These are phyloP conservation scores for Oryza glumipatula DNA, from an alignment of 176 grass and related monocot species.

Conservation along the genomic window DNA sequence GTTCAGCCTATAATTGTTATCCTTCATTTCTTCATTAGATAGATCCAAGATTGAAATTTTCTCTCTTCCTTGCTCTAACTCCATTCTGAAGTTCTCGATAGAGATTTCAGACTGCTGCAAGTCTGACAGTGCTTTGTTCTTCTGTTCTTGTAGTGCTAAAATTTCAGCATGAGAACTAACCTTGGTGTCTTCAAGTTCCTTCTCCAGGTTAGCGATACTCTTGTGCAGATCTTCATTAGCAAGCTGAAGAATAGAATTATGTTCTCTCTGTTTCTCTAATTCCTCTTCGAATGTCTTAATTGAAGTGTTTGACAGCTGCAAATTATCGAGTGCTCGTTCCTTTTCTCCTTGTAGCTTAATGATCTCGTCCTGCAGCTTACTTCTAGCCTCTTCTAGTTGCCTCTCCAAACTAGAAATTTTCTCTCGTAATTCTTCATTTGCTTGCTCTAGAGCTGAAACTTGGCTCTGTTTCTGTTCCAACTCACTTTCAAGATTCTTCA, in stretches of 20 bases:
- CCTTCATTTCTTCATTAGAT: conserved; percentile 51
- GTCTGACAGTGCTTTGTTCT: conserved; percentile 46
- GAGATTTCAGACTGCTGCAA: conserved; percentile 40
- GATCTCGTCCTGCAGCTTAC: conserved; percentile 37
- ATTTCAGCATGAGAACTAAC: conserved; percentile 39
- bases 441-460: conserved; percentile 48
- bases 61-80: conserved; percentile 47
- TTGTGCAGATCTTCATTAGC: conserved; percentile 46
- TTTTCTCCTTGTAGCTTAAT: conserved; percentile 40
- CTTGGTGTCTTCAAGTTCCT: conserved; percentile 36
- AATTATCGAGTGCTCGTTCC: conserved; percentile 24
- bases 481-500: conserved; percentile 47
- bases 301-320: conserved; percentile 45
- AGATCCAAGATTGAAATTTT: conserved; percentile 35
- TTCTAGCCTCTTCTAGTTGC: conserved; percentile 48
- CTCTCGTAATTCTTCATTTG: conserved; percentile 46
- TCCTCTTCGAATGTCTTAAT: conserved; percentile 43
- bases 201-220: conserved; percentile 40
- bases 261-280: conserved; percentile 47
- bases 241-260: conserved; percentile 43
- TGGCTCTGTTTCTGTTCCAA: conserved; percentile 41
- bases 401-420: conserved; percentile 46
- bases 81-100: conserved; percentile 54
- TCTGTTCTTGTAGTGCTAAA: conserved; percentile 42
- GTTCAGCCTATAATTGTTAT: conserved; percentile 32